Base-by-base conservation (phyloP, 2,329 filamentous ascomycete genomes). In the Hypoxylon sp. region DNA sequence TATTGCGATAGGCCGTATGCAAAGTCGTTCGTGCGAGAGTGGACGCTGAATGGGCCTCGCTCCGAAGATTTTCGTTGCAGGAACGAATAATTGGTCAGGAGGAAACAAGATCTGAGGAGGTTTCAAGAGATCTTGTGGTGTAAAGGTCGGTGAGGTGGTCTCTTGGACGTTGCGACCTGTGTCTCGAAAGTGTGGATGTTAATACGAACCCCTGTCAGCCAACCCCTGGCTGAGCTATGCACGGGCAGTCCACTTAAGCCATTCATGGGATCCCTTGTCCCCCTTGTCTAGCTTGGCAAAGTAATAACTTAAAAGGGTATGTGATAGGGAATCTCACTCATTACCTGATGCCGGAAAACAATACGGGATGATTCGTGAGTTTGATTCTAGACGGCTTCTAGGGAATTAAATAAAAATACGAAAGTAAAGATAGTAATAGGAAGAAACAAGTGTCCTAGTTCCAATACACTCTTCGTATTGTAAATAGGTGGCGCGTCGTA, bases 91-190 rank as follows among this genome's bases (percentile, higher is more conserved):
- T 72, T 74, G 72, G 68, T 70, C 57, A 44, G 67, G 72, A 71
- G 63, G 71, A 77, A 74, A 73, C 74, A 72, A 75, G 74, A 72
- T 73, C 74, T 63, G 74, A 73, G 66, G 67, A 63, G 63, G 72
- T 70, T 71, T 67, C 63, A 63, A 69, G 54, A 67, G 57, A 67
- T 55, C 71, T 70, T 63, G 61, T 70, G 68, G 68, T 65, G 68
- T 71, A 73, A 73, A 77, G 75, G 74, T 73, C 74, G 74, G 74
- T 75, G 72, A 75, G 69, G 71, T 73, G 73, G 64, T 67, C 71
- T 75, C 69, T 75, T 70, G 75, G 76, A 71, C 80, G 80, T 80
- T 79, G 79, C 80, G 78, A 77, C 74, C 78, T 75, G 76, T 78
- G 80, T 82, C 78, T 82, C 79, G 77, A 78, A 73, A 76, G 64